Evolutionary conservation across 768 basidiomycete species (phyloP).

Genomic region (Rhodotorula taiwanensis): DNA sequence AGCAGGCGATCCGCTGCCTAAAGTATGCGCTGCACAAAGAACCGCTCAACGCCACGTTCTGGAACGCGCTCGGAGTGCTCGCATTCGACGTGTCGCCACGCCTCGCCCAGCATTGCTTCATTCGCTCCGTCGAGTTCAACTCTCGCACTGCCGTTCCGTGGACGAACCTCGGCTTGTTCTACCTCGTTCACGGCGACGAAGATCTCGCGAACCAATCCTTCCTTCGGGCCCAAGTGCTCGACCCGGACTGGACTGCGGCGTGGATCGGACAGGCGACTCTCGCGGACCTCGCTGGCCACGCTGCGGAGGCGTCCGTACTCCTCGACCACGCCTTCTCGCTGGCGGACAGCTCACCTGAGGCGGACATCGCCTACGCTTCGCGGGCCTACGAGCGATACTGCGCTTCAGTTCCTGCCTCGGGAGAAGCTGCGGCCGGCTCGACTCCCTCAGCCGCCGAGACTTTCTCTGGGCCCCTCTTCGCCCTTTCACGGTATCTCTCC

Average conservation of each 20-base stretch:
- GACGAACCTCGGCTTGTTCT: conserved; percentile 83
- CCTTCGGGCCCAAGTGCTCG: conserved; percentile 76
- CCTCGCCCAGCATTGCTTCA: conserved; percentile 82
- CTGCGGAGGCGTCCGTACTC: conserved; percentile 26
- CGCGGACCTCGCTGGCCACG: conserved; percentile 38
- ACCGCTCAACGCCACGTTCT: conserved; percentile 64
- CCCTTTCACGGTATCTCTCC: conserved; percentile 67
- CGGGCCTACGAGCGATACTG: conserved; percentile 52
- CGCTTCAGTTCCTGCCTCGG: conserved; percentile 38
- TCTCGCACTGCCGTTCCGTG: conserved; percentile 70
- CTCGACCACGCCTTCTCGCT: conserved; percentile 66
- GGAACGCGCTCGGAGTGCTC: conserved; percentile 73
- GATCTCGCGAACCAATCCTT: conserved; percentile 82
- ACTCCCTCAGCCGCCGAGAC: conserved; percentile 43
- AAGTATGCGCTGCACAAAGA: conserved; percentile 68
- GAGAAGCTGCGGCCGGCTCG: conserved; percentile 33
- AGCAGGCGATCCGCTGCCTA: conserved; percentile 54
- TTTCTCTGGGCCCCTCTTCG: conserved; percentile 71
- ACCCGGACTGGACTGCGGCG: conserved; percentile 77
- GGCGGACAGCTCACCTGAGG: conserved; percentile 58
- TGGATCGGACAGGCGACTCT: conserved; percentile 61
- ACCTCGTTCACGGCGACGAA: conserved; percentile 66
- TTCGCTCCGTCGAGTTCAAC: conserved; percentile 79
- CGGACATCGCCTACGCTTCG: conserved; percentile 68
- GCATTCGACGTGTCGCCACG: conserved; percentile 62